Evolutionary conservation across 306 rosid species (phyloP).

Genomic region (Gastrolobium villosum): DNA sequence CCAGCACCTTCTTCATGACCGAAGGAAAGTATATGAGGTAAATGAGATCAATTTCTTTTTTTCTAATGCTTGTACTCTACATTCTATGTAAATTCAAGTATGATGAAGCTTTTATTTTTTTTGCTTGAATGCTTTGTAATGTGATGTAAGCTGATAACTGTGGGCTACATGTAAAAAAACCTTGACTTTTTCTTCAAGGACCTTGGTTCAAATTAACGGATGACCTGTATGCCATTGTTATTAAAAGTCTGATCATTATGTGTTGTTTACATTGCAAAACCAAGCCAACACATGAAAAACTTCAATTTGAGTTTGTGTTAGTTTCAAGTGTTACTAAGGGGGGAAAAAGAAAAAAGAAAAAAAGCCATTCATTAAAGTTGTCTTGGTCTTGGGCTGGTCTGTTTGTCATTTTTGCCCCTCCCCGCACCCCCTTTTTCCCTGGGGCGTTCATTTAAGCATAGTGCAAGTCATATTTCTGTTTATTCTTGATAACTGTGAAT

Average conservation of each 20-base stretch:
- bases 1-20: conserved; percentile 96
- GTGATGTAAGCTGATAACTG: conserved; percentile 35
- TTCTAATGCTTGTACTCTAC: conserved; percentile 23
- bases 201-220: conserved; percentile 13
- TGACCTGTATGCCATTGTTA: conserved; percentile 29
- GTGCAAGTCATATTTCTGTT: conserved; percentile 29
- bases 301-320: conserved; percentile 28
- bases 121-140: conserved; percentile 4
- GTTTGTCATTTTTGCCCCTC: conserved; percentile 25
- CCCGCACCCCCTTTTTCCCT: background rate
- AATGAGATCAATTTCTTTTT: conserved; percentile 30
- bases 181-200: conserved; percentile 33
- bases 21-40: conserved; percentile 96
- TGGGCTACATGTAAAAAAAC: conserved; percentile 3
- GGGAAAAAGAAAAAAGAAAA: background rate
- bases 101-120: background rate
- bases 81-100: conserved; percentile 7
- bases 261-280: conserved; percentile 10
- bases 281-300: background rate
- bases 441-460: conserved; percentile 1
- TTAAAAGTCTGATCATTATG: conserved; percentile 26
- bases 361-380: conserved; percentile 9
- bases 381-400: conserved; percentile 32
- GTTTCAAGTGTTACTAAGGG: conserved; percentile 24
- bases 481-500: conserved; percentile 29